phyloP scores from a whole-genome alignment of 306 rosid genomes.

The Fragaria nilgerrensis region DNA sequence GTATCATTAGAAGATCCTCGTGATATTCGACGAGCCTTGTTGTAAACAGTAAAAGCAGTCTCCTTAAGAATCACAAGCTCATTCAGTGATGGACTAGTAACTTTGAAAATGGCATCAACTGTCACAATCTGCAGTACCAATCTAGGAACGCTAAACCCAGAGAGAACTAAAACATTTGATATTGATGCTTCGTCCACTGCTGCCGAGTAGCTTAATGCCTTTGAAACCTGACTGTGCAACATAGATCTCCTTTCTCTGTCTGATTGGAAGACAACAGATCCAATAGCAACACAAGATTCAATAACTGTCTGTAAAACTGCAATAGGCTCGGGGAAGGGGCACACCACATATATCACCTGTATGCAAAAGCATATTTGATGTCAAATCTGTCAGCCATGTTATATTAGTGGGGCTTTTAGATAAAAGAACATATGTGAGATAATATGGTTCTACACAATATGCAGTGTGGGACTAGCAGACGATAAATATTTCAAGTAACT shows the following conservation, averaged over 20 bases:
- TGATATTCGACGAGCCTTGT: slow-evolving; percentile 90
- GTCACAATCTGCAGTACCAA: slow-evolving; percentile 93
- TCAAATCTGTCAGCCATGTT: slow-evolving; percentile 13
- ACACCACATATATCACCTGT: slow-evolving; percentile 94
- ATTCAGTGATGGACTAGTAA: slow-evolving; percentile 79
- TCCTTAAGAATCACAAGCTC: slow-evolving; percentile 89
- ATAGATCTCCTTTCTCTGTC: slow-evolving; percentile 83
- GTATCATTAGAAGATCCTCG: slow-evolving; percentile 72
- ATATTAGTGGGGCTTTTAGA: not conserved
- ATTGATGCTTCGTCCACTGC: slow-evolving; percentile 94
- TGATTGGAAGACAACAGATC: slow-evolving; percentile 77
- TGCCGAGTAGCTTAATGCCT: slow-evolving; percentile 88
- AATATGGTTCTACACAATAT: not conserved
- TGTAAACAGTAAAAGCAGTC: slow-evolving; percentile 87
- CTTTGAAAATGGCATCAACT: slow-evolving; percentile 93
- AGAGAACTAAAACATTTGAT: slow-evolving; percentile 75
- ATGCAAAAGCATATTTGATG: slow-evolving; percentile 16
- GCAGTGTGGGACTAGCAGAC: not conserved
- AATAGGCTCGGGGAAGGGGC: slow-evolving; percentile 97
- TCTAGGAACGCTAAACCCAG: slow-evolving; percentile 83
- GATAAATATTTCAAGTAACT: not conserved
- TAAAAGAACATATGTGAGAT: not conserved
- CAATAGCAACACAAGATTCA: slow-evolving; percentile 89
- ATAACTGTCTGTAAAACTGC: slow-evolving; percentile 86
- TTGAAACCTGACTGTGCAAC: slow-evolving; percentile 82